These are phyloP conservation scores for Spathaspora passalidarum DNA, from an alignment of 805 yeast genomes.

Conservation along the genomic window DNA sequence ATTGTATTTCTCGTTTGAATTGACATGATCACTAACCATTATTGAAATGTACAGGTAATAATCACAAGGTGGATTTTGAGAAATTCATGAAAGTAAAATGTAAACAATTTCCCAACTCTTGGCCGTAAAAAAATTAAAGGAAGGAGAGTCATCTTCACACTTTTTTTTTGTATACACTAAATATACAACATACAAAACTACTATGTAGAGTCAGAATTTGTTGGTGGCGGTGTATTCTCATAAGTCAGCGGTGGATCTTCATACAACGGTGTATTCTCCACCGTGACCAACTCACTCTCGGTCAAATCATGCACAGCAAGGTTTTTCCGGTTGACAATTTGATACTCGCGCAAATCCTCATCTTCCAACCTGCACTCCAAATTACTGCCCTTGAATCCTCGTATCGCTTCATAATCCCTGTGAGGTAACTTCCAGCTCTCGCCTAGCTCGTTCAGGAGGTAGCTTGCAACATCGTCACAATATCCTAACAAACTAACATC, in stretches of 20 bases:
- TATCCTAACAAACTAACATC: constrained; percentile 38
- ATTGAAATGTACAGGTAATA: too few species aligned
- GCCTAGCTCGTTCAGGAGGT: constrained; percentile 28
- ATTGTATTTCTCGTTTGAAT: too few species aligned
- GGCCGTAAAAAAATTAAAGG: too few species aligned
- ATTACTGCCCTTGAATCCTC: constrained; percentile 14
- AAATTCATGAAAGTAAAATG: too few species aligned
- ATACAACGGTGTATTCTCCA: constrained; percentile 2
- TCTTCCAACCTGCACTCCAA: constrained; percentile 10
- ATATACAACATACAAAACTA: too few species aligned
- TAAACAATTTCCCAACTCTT: too few species aligned
- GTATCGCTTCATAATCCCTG: constrained; percentile 16
- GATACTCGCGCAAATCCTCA: constrained; percentile 9
- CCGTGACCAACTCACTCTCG: neutral
- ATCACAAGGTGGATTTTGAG: too few species aligned
- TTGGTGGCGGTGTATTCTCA: neutral
- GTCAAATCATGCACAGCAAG: neutral
- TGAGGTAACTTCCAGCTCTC: constrained; percentile 33
- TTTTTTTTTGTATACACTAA: too few species aligned
- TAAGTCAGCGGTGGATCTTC: constrained; percentile 1
- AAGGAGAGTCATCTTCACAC: too few species aligned
- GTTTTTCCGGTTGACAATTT: constrained; percentile 2
- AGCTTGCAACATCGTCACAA: constrained; percentile 40
- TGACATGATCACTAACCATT: too few species aligned
- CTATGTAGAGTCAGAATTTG: too few species aligned